Evolutionary conservation across 225 moss, liverwort and hornwort genomes (phyloP).

Genomic region (Rhytidiadelphus loreus): DNA sequence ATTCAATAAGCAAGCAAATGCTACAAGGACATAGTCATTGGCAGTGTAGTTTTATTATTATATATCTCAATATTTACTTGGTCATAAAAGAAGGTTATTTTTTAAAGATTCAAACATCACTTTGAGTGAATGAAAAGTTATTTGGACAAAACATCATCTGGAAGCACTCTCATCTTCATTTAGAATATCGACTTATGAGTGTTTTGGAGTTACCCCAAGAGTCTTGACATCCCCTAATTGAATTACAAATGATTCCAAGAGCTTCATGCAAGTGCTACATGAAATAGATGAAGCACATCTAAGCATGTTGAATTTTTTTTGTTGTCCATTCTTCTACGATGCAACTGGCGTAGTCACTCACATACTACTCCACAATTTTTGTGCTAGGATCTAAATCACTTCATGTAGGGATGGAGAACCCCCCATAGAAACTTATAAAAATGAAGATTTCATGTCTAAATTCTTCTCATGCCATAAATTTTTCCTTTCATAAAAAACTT

Average conservation of each 20-base stretch:
- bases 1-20: not conserved
- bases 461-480: not conserved
- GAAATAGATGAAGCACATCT: not conserved
- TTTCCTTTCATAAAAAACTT: accelerated
- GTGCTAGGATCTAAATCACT: not conserved
- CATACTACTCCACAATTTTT: too few relatives aligned
- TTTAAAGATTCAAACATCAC: not conserved
- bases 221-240: too few relatives aligned
- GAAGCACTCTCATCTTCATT: not conserved
- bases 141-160: not conserved
- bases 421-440: not conserved
- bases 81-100: accelerated
- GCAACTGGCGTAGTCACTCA: too few relatives aligned
- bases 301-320: not conserved
- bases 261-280: accelerated
- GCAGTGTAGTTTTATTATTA: accelerated
- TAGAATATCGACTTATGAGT: too few relatives aligned
- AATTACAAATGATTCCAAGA: too few relatives aligned
- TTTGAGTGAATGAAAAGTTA: not conserved
- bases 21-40: not conserved
- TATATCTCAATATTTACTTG: not conserved
- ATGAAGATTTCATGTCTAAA: accelerated
- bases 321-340: not conserved
- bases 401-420: not conserved
- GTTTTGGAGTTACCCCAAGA: too few relatives aligned